Percentiles rank a stretch among this genome's conserved stretches.
These are phyloP conservation scores for Hylodesmum podocarpum DNA, from an alignment of 306 rosid species.

Conservation along the genomic window DNA sequence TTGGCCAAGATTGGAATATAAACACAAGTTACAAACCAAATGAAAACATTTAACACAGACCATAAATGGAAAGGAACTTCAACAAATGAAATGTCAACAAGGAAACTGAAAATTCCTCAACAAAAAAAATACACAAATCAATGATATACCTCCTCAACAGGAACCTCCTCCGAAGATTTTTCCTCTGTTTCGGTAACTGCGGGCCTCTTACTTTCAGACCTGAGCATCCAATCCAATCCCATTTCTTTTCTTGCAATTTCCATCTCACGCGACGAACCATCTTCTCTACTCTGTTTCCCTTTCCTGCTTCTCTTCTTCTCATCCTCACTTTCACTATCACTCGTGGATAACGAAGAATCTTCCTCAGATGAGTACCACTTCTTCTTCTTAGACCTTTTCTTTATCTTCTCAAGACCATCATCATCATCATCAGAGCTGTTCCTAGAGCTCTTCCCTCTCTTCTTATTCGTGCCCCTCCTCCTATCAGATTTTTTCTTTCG, in stretches of 20 bases:
- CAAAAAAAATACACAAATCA: neutral
- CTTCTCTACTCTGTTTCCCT: constrained; percentile 39
- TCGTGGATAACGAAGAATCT: constrained; percentile 41
- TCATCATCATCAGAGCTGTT: constrained; percentile 58
- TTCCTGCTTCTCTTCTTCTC: constrained; percentile 43
- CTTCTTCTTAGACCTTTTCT: constrained; percentile 56
- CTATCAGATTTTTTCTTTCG: constrained; percentile 41
- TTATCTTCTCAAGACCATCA: constrained; percentile 52
- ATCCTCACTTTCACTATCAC: constrained; percentile 47
- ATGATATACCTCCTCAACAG: constrained; percentile 55
- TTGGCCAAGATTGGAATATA: constrained; percentile 6
- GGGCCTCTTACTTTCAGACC: constrained; percentile 57
- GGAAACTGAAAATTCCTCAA: constrained; percentile 1
- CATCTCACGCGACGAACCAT: constrained; percentile 33
- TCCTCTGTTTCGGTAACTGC: constrained; percentile 38
- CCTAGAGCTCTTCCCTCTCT: constrained; percentile 45
- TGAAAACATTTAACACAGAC: constrained; percentile 6
- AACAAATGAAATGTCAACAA: neutral
- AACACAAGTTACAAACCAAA: neutral
- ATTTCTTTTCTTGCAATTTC: constrained; percentile 75
- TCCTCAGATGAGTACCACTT: constrained; percentile 76
- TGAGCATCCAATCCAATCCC: constrained; percentile 97
- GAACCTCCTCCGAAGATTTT: constrained; percentile 46
- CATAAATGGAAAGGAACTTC: neutral
- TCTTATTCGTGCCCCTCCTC: constrained; percentile 38